Base-by-base conservation (phyloP, 2,329 filamentous ascomycete species). In the Monilinia fructicola region DNA sequence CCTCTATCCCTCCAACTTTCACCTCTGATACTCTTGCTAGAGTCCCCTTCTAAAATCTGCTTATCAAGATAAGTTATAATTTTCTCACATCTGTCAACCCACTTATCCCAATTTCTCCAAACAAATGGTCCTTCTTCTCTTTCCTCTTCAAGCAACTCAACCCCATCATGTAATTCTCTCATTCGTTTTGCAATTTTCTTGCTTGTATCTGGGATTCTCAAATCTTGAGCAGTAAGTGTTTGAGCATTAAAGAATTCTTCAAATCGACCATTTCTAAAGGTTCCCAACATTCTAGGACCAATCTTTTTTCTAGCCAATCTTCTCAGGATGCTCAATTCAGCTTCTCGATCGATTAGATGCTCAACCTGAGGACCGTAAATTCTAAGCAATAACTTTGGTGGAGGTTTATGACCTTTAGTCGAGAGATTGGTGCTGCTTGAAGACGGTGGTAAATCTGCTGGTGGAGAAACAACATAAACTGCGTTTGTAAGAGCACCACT, bases 181-280 rank as follows among this genome's bases (percentile, higher is more conserved):
- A 99, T 97, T 61, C 95, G 91, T 82, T 98, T 98, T 16, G 95
- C 94, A 75, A 99, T 99, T 76, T 97, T 91, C 74, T 86, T 90
- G 44, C 91, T 96, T 0, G 92, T 97, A 60, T 92, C 91, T 0
- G 91, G 86, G 42, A 91, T 86, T 48, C 92, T 89, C 55, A 99
- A 79, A 71, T 96, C 91, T 35, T 85, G 82, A 0, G 90, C 84
- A 0, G 89, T 94, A 53, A 99, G 84, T 0, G 95, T 89, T 48
- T 87, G 86, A 0, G 95, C 93, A 75, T 97, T 87, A 76, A 97
- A 91, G 76, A 89, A 98, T 77, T 99, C 90, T 78, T 99, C 95
- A 71, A 99, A 99, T 6, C 95, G 90, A 12, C 95, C 95, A 75
- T 99, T 99, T 64, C 84, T 86, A 77, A 99, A 99, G 0, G 92